These are phyloP conservation scores for Acer campestre DNA, from an alignment of 345 rosid genomes.

Conservation along the genomic window DNA sequence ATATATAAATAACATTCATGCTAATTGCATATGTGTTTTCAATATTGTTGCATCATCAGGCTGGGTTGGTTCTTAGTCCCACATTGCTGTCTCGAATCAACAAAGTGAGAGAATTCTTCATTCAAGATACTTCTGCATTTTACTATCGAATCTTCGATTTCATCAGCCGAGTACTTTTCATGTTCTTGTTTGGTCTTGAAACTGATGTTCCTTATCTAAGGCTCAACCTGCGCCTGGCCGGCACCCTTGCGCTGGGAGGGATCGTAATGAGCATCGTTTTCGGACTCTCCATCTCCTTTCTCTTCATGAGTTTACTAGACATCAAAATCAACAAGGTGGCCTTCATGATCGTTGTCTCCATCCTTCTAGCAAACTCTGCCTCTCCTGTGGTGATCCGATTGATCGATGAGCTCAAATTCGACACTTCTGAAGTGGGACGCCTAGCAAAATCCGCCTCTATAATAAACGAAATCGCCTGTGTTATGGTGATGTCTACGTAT, in stretches of 20 bases:
- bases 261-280: conserved; percentile 35
- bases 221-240: conserved; percentile 50
- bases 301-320: conserved; percentile 31
- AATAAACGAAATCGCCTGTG: conserved; percentile 58
- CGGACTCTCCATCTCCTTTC: conserved; percentile 40
- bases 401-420: conserved; percentile 67
- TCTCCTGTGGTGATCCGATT: conserved; percentile 69
- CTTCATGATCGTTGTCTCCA: conserved; percentile 34
- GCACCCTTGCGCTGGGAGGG: conserved; percentile 52
- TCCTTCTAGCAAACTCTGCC: conserved; percentile 62
- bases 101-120: conserved; percentile 42
- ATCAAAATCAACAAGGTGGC: conserved; percentile 20
- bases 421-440: conserved; percentile 69
- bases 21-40: too few relatives aligned
- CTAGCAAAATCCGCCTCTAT: conserved; percentile 57
- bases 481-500: conserved; percentile 31
- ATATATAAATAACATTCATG: too few relatives aligned
- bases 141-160: conserved; percentile 52
- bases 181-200: conserved; percentile 83
- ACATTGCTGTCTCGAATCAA: conserved; percentile 54
- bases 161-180: conserved; percentile 59
- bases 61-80: conserved; percentile 79
- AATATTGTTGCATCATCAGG: conserved; percentile 38
- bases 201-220: conserved; percentile 55
- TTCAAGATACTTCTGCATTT: conserved; percentile 53